Evolutionary conservation across 1,284 basidiomycete genomes (phyloP), one percentile per base, ranked within the genome.

Genomic region (Malassezia dermatis): DNA sequence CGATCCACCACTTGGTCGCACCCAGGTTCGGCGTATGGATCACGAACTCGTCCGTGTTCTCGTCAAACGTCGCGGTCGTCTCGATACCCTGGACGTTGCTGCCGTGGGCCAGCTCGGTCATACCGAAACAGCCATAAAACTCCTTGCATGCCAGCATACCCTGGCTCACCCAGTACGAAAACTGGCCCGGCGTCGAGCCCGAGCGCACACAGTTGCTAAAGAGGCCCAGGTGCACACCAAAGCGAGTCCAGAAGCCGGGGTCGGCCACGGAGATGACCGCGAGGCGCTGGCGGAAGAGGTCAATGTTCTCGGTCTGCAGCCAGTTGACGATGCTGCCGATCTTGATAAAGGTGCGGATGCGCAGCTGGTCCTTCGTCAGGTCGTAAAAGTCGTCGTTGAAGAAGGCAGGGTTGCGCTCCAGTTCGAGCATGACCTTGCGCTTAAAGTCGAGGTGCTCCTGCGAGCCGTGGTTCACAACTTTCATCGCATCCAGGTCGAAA

Each of bases 41-140:
- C 48, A 81, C 68, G 49, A 80, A 81, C 66, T 81, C 79, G 72
- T 81, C 80, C 2, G 78, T 73, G 47, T 69, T 62, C 21, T 69
- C 68, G 67, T 81, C 80, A 53, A 81, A 80, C 2, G 79, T 81
- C 0, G 80, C 79, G 4, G 79, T 81, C 32, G 80, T 81, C 67
- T 81, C 79, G 47, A 81, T 75, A 12, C 80, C 80, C 8, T 80
- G 80, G 24, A 81, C 80, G 65, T 81, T 81, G 44, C 77, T 78
- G 37, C 79, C 79, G 67, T 79, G 78, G 8, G 75, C 76, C 11
- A 77, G 64, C 66, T 77, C 77, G 24, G 77, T 81, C 80, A 81
- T 81, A 50, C 78, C 79, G 57, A 81, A 81, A 71, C 80, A 81
- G 17, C 80, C 80, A 47, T 80, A 78, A 50, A 81, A 78, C 31